Evolutionary conservation across 495 filamentous ascomycete species (phyloP), one percentile per base, ranked within the genome.

Genomic region (Collariella sp.): DNA sequence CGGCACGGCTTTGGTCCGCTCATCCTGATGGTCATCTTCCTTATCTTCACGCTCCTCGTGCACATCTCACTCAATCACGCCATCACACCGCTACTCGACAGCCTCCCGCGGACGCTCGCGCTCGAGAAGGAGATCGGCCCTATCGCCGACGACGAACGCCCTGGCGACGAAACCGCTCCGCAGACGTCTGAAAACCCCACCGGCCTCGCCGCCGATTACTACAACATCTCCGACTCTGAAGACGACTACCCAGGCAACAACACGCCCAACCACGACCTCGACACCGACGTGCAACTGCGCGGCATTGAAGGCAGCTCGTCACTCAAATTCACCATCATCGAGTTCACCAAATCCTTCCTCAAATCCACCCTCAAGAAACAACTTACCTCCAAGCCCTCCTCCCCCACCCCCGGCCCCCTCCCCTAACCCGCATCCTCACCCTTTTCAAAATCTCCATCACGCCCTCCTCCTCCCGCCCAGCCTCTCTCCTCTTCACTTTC

Each of bases 31-130:
- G 77, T 84, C 52, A 63, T 89, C 52, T 79, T 91, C 57, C 71
- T 94, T 45, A 63, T 89, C 63, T 81, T 86, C 62, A 82, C 83
- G 2, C 70, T 83, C 29, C 76, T 96, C 18, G 91, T 88, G 70
- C 89, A 97, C 61, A 48, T 89, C 36, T 83, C 85, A 2, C 79
- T 98, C 54, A 86, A 87, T 72, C 66, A 70, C 23, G 88, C 93
- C 24, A 71, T 97, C 41, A 74, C 80, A 11, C 91, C 89, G 0
- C 75, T 89, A 1, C 76, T 90, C 53, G 75, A 81, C 58, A 90
- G 84, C 62, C 76, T 90, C 3, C 85, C 84, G 16, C 77, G 69
- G 36, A 76, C 69, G 12, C 74, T 73, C 5, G 73, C 75, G 11
- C 60, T 72, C 3, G 78, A 65, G 26, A 59, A 76, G 46, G 83